Evolutionary conservation across 495 filamentous ascomycete genomes (phyloP), one percentile per base, ranked within the genome.

Genomic region (Neurospora intermedia): DNA sequence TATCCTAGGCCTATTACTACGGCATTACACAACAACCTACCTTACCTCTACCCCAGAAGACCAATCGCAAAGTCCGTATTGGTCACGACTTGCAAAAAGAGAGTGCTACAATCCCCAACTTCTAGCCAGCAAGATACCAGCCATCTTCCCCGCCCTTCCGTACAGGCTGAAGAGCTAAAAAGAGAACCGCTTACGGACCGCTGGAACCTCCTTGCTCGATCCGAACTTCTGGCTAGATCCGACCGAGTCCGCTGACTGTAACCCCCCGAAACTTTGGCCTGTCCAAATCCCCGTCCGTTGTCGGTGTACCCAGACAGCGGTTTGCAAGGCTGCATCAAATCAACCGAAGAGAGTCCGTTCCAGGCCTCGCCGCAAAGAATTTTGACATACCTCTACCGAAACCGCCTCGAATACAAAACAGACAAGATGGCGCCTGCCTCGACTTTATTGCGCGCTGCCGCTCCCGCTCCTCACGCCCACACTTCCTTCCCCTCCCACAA

Each of bases 401-500:
- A 66, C 23, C 27, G 23, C 11, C 48, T 23, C 54, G 35, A 16
- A 66, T 66, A 66, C 15, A 66, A 66, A 66, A 66, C 54, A 66
- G 54, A 66, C 54, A 66, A 66, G 54, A 66, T 66, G 54, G 54
- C 54, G 54, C 54, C 54, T 66, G 54, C 54, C 54, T 66, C 54
- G 27, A 66, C 27, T 66, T 66, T 66, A 35, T 62, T 62, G 23
- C 27, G 13, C 27, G 54, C 54, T 62, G 54, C 54, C 54, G 54
- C 54, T 31, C 54, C 54, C 54, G 54, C 15, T 62, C 54, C 27
- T 66, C 54, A 62, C 54, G 15, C 54, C 1, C 54, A 69, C 27
- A 9, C 71, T 42, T 73, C 72, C 41, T 69, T 69, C 71, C 69
- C 69, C 72, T 70, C 73, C 43, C 69, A 62, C 54, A 54, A 66